Evolutionary conservation across 441 rosid genomes (phyloP), one percentile per base, ranked within the genome.

Genomic region (Arabidopsis lyrata): DNA sequence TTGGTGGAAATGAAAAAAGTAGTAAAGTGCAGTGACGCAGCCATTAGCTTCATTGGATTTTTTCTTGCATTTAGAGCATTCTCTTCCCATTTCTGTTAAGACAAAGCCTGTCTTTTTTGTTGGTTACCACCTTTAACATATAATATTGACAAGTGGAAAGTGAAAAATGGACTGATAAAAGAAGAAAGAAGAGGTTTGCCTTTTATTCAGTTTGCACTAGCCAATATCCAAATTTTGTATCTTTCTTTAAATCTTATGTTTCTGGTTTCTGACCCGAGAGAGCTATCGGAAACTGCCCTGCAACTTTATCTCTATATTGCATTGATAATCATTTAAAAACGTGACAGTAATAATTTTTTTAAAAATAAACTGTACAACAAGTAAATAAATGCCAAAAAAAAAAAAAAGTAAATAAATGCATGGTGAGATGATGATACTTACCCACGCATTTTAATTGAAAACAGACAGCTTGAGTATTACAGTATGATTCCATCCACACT

Each of bases 381-480:
- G 54, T 20, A 31, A 52, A 63, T 72, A 62, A 41, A 62, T 63
- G 69, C 35, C n/a, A n/a, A n/a, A n/a, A n/a, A n/a, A n/a, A n/a
- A n/a, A n/a, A n/a, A n/a, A n/a, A 18, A 14, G 54, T 20, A 31
- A 52, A 63, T 72, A 62, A 41, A 62, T 63, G 69, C 35, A 52
- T 18, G 45, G 69, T 63, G 76, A 72, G 54, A 72, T 62, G 69
- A 72, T 72, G 63, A 63, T 53, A 63, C 18, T 63, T 8, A 41
- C 62, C 55, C 76, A 72, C 76, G 69, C 63, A 53, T 52, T 42
- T 61, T 24, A 3, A 49, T 44, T 72, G 16, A 61, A 53, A 62
- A 72, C 36, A 62, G 76, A 72, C 76, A 53, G 45, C 76, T 72
- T 72, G 63, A 72, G 55, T 72, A 72, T 62, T 72, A 41, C 69